phyloP scores from a whole-genome alignment of 2,329 filamentous ascomycete species.

The Cladophialophora psammophila region DNA sequence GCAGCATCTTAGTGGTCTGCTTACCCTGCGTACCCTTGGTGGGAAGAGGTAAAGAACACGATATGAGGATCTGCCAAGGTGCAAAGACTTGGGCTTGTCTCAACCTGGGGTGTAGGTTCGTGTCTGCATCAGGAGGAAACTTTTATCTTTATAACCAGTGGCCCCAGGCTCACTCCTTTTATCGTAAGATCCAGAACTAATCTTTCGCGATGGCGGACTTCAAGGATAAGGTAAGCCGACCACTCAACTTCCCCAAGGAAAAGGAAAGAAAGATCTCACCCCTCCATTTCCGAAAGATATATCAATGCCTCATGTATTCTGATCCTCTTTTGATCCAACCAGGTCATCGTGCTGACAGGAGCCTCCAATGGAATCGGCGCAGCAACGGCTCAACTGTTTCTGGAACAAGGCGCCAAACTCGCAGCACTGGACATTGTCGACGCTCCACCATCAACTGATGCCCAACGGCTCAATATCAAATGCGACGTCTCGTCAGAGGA shows the following conservation, averaged over 20 bases:
- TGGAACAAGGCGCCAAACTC: slow-evolving; percentile 16
- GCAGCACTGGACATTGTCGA: slow-evolving; percentile 16
- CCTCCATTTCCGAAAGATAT: background rate
- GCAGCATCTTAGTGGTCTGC: background rate
- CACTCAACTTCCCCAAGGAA: background rate
- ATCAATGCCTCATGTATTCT: background rate
- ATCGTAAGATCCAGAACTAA: background rate
- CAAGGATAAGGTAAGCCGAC: slow-evolving; percentile 12
- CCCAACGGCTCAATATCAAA: slow-evolving; percentile 13
- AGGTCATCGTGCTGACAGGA: slow-evolving; percentile 12
- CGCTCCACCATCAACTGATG: background rate
- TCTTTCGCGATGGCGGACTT: slow-evolving; percentile 9
- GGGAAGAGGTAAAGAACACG: background rate
- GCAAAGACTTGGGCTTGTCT: background rate
- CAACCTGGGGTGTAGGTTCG: background rate
- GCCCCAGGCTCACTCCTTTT: background rate
- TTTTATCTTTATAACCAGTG: background rate
- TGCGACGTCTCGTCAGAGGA: slow-evolving; percentile 17
- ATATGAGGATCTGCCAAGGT: background rate
- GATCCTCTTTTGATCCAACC: background rate
- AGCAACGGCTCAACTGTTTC: slow-evolving; percentile 17
- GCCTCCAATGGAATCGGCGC: slow-evolving; percentile 16
- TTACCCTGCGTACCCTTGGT: background rate
- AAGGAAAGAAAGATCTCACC: background rate
- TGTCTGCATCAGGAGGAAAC: background rate